Evolutionary conservation across 345 rosid species (phyloP).

Genomic region (Eucalyptus fibrosa): DNA sequence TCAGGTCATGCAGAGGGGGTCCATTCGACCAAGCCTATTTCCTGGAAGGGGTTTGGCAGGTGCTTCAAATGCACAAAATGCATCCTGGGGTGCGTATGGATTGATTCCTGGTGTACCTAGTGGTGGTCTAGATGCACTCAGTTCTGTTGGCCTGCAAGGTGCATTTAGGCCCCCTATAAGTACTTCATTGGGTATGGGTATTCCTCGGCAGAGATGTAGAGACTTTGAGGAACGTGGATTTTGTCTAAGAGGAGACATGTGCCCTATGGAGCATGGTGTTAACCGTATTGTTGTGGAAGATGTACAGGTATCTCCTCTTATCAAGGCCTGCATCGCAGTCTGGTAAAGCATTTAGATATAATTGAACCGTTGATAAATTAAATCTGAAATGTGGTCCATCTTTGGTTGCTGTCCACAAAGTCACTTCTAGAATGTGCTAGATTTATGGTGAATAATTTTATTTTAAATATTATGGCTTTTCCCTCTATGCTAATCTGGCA

Average conservation of each 20-base stretch:
- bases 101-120: constrained; percentile 63
- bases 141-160: constrained; percentile 64
- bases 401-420: neutral
- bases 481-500: neutral
- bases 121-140: constrained; percentile 71
- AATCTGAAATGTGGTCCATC: neutral
- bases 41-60: constrained; percentile 65
- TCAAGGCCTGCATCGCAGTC: neutral
- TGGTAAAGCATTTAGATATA: neutral
- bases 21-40: constrained; percentile 44
- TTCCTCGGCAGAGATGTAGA: constrained; percentile 78
- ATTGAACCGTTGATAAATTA: neutral
- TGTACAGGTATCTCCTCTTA: constrained; percentile 59
- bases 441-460: neutral
- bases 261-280: constrained; percentile 99
- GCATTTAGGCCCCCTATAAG: constrained; percentile 49
- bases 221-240: constrained; percentile 99
- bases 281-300: constrained; percentile 96
- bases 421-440: neutral
- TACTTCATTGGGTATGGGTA: constrained; percentile 56
- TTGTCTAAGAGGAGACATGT: constrained; percentile 98
- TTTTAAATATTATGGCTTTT: neutral
- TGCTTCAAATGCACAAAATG: constrained; percentile 46
- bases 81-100: constrained; percentile 80
- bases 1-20: constrained; percentile 52